These are phyloP conservation scores for Pleurotus tuber-regium DNA, from an alignment of 768 basidiomycete genomes.

Conservation along the genomic window DNA sequence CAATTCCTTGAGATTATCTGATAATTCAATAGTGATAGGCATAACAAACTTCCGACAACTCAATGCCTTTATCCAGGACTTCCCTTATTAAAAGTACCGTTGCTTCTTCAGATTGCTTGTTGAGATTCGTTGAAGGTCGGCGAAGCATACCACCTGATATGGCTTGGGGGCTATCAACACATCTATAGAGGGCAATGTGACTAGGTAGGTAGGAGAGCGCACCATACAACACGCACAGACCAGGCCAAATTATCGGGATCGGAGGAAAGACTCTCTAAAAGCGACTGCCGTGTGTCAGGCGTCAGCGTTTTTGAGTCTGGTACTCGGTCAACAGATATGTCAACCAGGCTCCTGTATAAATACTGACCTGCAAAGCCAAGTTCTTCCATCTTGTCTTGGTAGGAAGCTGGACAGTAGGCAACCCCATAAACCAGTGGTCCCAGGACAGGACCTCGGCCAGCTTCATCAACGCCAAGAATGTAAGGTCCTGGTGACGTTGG, in stretches of 20 bases:
- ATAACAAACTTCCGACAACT: conserved; percentile 66
- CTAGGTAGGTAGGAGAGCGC: conserved; percentile 7
- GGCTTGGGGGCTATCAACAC: conserved; percentile 67
- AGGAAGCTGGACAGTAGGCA: conserved; percentile 86
- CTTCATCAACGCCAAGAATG: conserved; percentile 98
- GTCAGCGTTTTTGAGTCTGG: conserved; percentile 92
- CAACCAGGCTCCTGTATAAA: background rate
- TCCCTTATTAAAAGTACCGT: conserved; percentile 87
- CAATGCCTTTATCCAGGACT: conserved; percentile 76
- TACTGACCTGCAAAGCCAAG: conserved; percentile 86
- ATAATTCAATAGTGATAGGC: background rate
- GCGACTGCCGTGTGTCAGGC: conserved; percentile 57
- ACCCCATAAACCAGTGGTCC: conserved; percentile 96
- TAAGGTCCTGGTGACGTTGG: conserved; percentile 77
- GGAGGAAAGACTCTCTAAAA: conserved; percentile 66
- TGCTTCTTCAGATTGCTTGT: conserved; percentile 84
- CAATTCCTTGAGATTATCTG: background rate
- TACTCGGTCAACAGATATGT: background rate
- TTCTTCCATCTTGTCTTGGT: conserved; percentile 66
- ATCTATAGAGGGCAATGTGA: background rate
- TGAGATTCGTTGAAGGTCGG: conserved; percentile 80
- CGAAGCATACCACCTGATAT: conserved; percentile 92
- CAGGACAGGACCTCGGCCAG: conserved; percentile 92
- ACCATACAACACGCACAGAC: conserved; percentile 81
- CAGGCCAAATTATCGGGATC: conserved; percentile 73